phyloP scores from a whole-genome alignment of 306 rosid genomes.

The Cucurbita argyrosperma region DNA sequence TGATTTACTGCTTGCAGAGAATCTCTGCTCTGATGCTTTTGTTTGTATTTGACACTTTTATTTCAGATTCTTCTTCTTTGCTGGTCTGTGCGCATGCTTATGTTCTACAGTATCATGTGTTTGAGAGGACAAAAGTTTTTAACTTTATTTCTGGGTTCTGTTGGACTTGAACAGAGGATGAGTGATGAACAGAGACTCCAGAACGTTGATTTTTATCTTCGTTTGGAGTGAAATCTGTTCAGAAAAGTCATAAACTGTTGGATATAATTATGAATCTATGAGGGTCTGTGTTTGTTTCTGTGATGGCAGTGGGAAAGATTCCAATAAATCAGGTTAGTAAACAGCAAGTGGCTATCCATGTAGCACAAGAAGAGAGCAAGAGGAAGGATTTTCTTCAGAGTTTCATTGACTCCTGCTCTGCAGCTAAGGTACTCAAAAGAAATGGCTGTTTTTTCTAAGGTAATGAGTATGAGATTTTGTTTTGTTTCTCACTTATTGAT shows the following conservation, averaged over 20 bases:
- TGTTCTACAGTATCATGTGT: neutral
- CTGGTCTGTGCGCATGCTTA: neutral
- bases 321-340: slow-evolving; percentile 60
- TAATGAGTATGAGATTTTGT: neutral
- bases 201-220: neutral
- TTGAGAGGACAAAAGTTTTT: neutral
- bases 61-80: neutral
- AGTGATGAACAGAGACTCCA: neutral
- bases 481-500: neutral
- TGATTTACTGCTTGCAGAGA: neutral
- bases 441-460: neutral
- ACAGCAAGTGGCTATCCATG: slow-evolving; percentile 41
- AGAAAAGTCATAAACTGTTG: neutral
- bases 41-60: neutral
- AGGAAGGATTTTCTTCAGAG: slow-evolving; percentile 51
- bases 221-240: neutral
- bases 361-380: slow-evolving; percentile 63
- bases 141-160: neutral
- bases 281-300: slow-evolving; percentile 1
- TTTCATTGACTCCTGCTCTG: slow-evolving; percentile 40
- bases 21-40: neutral
- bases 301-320: slow-evolving; percentile 58
- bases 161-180: neutral
- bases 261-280: neutral
- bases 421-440: slow-evolving; percentile 32